Base-by-base conservation (phyloP, 305 asterid species). In the Lippia alba region DNA sequence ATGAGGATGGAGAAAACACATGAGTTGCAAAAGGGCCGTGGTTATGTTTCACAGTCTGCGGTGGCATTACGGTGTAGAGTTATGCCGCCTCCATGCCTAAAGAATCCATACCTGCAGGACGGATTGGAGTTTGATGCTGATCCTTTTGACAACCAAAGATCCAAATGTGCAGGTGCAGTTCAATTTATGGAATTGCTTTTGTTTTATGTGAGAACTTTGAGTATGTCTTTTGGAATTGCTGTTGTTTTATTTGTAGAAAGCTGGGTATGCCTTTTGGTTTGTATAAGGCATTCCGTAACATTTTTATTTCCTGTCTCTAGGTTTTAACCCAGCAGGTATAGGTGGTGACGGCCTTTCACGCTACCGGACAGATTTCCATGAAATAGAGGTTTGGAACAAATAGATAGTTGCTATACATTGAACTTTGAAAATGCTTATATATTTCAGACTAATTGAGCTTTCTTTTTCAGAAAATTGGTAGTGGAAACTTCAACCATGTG, bases 31-130 rank as follows among this genome's bases (percentile, higher is more conserved):
- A 89, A 71, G 80, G 82, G 70, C 70, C 81, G 82, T 48, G 70
- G 88, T 70, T 87, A 86, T 79, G 93, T 94, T 81, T 85, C 97
- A 15, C 94, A 94, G 65, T 89, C 96, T 77, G 99, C 96, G n/a
- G 87, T 91, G 74, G 99, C 99, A 72, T 84, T 94, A 70, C 89
- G 97, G 74, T 91, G 90, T 72, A 87, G 99, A 66, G 97, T 91
- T 49, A 88, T 94, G 97, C 99, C 97, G 67, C 99, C 99, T 62
- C 97, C 97, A 19, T 94, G 98, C 81, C 76, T 90, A 20, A 82
- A 80, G 77, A 92, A 92, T 75, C 98, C 98, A 15, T 92, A 83
- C 76, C 83, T 82, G 19, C 80, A 76, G 78, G 89, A 83, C 66
- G 79, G 84, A 72, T 82, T 82, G 2, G 82, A 57, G 62, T 66